Evolutionary conservation across 805 yeast species (phyloP), one percentile per base, ranked within the genome.

Genomic region (Kluyveromyces nonfermentans): DNA sequence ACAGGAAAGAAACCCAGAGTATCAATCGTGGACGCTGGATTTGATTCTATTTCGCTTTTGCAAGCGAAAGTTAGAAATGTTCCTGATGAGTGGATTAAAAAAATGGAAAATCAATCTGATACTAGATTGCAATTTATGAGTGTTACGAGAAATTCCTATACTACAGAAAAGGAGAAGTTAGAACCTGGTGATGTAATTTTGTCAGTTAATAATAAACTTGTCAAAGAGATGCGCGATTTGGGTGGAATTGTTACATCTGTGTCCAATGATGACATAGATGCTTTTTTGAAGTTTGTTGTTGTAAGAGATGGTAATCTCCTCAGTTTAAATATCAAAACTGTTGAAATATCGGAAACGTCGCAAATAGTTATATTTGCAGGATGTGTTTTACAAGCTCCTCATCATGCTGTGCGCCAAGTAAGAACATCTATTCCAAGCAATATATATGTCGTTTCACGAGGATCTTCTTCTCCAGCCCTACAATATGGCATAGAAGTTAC

Each of bases 11-110:
- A 64, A 1, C 88, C 90, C 5, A 67, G 72, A 22, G 70, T 80
- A 35, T 72, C 83, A 47, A 78, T 86, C 40, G 71, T 89, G 40
- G 96, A 88, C 56, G 82, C 85, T 32, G 96, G 86, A 54, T 79
- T 86, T 52, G 73, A 75, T 14, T 71, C 88, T 0, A 68, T 83
- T 30, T 74, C 85, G 2, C 69, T 87, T 19, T 73, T 79, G 20
- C 82, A 78, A 55, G 95, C 94, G 2, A 77, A 96, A 62, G 75
- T 85, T 37, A 73, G 85, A 55, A 95, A 95, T n/a, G 95, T 88
- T 18, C 77, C 93, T 0, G 90, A 85, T 52, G 77, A 77, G 35
- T 87, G 95, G 94, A 82, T 89, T 47, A 56, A 69, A 31, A 71
- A 70, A 48, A 73, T 85, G 57, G 95, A 85, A 59, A 69, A 73